A percentile compares a stretch with the other conserved stretches of the same genome.
These are phyloP conservation scores for Penicillium taxi DNA, from an alignment of 495 filamentous ascomycete species.

Conservation along the genomic window DNA sequence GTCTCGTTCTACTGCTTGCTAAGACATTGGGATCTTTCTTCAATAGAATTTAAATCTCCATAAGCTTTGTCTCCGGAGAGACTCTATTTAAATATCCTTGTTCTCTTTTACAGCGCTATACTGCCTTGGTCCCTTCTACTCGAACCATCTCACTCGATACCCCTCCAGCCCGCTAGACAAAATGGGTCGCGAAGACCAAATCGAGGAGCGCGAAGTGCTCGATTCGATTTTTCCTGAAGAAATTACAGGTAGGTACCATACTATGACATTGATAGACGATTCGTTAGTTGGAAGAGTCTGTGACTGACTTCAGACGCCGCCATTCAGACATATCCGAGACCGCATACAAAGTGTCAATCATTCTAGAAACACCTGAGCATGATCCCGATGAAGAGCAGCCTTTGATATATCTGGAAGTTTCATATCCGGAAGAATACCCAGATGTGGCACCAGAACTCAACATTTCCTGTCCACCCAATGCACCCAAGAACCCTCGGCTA, in stretches of 20 bases:
- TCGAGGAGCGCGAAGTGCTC: slow-evolving; percentile 93
- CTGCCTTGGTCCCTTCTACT: not conserved
- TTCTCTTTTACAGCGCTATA: not conserved
- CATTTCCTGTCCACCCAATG: slow-evolving; percentile 61
- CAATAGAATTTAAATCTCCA: not conserved
- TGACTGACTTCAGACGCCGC: slow-evolving; percentile 1
- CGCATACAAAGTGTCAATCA: slow-evolving; percentile 75
- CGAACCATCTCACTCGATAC: slow-evolving; percentile 12
- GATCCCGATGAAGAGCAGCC: slow-evolving; percentile 46
- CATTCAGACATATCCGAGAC: slow-evolving; percentile 73
- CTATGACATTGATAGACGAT: not conserved
- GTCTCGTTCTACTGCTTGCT: slow-evolving; percentile 9
- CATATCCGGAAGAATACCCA: slow-evolving; percentile 80
- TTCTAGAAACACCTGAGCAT: slow-evolving; percentile 62
- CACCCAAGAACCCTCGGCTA: slow-evolving; percentile 54
- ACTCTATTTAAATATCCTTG: not conserved
- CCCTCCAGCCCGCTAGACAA: slow-evolving; percentile 34
- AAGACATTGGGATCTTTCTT: slow-evolving; percentile 9
- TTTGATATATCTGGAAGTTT: slow-evolving; percentile 69
- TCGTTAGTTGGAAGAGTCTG: not conserved
- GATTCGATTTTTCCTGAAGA: slow-evolving; percentile 98
- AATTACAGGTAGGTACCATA: slow-evolving; percentile 60
- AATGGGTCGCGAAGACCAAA: slow-evolving; percentile 92
- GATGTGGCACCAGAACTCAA: slow-evolving; percentile 75
- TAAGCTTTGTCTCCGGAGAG: not conserved